Percentiles rank a stretch among this genome's conserved stretches.
These are phyloP conservation scores for Neurospora sublineolata DNA, from an alignment of 495 filamentous ascomycete species.

Conservation along the genomic window DNA sequence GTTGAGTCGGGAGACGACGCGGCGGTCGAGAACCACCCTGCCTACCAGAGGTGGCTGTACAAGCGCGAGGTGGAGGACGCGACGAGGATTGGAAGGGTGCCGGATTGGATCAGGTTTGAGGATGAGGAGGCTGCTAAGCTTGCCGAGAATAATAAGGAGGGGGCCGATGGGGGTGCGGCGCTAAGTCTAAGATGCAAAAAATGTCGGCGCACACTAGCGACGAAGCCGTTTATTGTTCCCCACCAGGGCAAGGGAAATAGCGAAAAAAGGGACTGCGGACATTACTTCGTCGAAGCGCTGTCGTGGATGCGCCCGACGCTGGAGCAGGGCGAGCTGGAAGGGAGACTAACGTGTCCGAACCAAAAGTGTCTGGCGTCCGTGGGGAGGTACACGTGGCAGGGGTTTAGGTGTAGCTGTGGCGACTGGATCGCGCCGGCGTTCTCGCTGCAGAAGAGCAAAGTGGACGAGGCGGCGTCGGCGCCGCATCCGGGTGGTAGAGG, in stretches of 20 bases:
- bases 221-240: conserved; percentile 28
- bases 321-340: conserved; percentile 64
- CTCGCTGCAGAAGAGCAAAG: conserved; percentile 63
- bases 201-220: conserved; percentile 44
- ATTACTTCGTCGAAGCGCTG: conserved; percentile 81
- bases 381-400: conserved; percentile 92
- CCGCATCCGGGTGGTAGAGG: neutral
- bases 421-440: conserved; percentile 89
- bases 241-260: conserved; percentile 20
- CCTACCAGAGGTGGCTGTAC: conserved; percentile 86
- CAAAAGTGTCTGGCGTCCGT: conserved; percentile 64
- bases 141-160: neutral
- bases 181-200: conserved; percentile 52
- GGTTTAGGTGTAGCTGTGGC: conserved; percentile 82
- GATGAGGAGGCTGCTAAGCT: conserved; percentile 46
- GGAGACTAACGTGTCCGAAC: conserved; percentile 73
- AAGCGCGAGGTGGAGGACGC: conserved; percentile 63
- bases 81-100: conserved; percentile 47
- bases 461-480: conserved; percentile 53
- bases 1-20: conserved; percentile 18
- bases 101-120: conserved; percentile 70
- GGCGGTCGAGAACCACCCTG: conserved; percentile 47
- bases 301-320: conserved; percentile 86
- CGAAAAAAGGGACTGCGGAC: conserved; percentile 46
- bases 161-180: conserved; percentile 6